Evolutionary conservation across 2,329 filamentous ascomycete species (phyloP), one percentile per base, ranked within the genome.

Genomic region (Arachnomyces sp.): DNA sequence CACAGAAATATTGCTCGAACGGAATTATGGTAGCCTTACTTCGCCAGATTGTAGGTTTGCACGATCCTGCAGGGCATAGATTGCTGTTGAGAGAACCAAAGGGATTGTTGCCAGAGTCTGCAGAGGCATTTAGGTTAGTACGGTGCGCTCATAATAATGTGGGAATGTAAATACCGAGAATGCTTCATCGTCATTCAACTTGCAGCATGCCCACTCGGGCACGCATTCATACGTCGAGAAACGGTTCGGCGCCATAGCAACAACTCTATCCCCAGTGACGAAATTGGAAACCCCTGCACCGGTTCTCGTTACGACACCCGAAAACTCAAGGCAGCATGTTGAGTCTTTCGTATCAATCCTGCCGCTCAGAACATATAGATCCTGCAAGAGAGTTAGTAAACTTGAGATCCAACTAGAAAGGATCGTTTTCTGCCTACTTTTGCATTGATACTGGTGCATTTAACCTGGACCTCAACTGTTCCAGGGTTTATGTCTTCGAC

Each of bases 31-130:
- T 25, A 9, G 9, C 9, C 21, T 25, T 25, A 25, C 21, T 25
- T 25, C 34, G 8, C 46, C 46, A 16, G 30, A 31, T 11, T 43
- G 29, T 17, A 51, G 43, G 3, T 45, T 31, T 0, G 41, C 58
- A 1, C 54, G n/a, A 25, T 54, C 17, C n/a, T 51, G 29, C 2
- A 63, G 39, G 9, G 38, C 38, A 28, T 53, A 44, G 2, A 62
- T 40, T 0, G 47, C 54, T 1, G 56, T 61, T n/a, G 21, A 18
- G 30, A 46, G 60, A 0, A 47, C 48, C 3, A 38, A 17, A 1
- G 49, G 45, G n/a, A 63, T 51, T 2, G 53, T 51, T 0, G 56
- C 51, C 17, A 21, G 9, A 25, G 21, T 25, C 21, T 25, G 9
- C 9, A 5, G 21, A 5, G 9, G 9, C 5, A 5, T 5, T 25